Evolutionary conservation across 2,329 filamentous ascomycete species (phyloP), one percentile per base, ranked within the genome.

Genomic region (Pyrenophora seminiperda): DNA sequence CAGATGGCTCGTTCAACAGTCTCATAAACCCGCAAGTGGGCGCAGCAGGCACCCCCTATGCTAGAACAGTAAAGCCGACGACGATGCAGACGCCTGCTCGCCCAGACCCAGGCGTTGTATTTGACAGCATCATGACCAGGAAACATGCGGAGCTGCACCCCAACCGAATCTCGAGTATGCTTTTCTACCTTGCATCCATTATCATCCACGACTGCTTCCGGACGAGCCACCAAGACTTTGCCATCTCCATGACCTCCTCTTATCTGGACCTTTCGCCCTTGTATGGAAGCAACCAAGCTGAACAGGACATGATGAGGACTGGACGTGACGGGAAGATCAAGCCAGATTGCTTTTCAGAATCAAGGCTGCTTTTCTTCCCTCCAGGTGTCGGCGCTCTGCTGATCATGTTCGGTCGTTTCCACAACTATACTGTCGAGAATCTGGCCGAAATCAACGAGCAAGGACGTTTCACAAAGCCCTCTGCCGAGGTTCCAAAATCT

Each of bases 401-500:
- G 30, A 83, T 90, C 57, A 82, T 88, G 74, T 90, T 88, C 76
- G 82, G 81, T 50, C 75, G 78, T 17, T 95, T 95, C 74, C 93
- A 97, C 74, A 97, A 97, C 73, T 82, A 94, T 58, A 84, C 91
- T 0, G 91, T 89, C 1, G 82, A 85, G 45, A 88, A 93, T 53
- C 77, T 97, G 14, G 89, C 89, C 0, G 76, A 81, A n/a, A 93
- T 97, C 73, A 96, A 97, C 63, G 92, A 97, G 63, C 83, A 84
- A 36, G 86, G 85, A 13, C 83, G 89, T 17, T 97, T 96, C 73
- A 83, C 80, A 0, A 86, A 84, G 52, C 90, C 90, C 0, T 65
- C 76, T 0, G 33, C 62, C 4, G 54, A 62, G 11, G 43, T 46
- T 14, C 65, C 65, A n/a, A 53, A 61, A 13, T 43, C 65, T 3